Base-by-base conservation (phyloP, 2,329 filamentous ascomycete species). In the Ophiobolus disseminans region DNA sequence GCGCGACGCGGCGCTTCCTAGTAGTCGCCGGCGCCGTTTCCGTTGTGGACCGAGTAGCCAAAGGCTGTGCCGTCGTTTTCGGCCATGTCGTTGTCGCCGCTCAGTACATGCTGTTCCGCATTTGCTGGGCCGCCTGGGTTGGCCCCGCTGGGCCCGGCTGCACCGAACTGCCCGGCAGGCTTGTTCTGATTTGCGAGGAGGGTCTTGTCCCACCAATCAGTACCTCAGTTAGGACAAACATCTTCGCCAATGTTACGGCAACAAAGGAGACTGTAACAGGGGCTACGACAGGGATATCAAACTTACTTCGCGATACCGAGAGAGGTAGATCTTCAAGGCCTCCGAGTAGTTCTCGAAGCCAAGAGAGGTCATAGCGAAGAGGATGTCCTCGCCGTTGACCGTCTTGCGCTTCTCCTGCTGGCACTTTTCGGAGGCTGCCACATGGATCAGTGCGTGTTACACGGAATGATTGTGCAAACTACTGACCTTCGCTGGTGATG, bases 381-480 rank as follows among this genome's bases (percentile, higher is more conserved):
- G 80, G 51, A 99, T 99, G 68, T 99, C 94, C 76, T 99, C 94
- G 63, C 94, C 94, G 69, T 99, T 99, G 61, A 99, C 94, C 0
- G 94, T 99, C 81, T 99, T 99, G 67, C 94, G 86, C 82, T 99
- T 99, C 76, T 99, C 94, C 75, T 97, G 94, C 73, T 99, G 94
- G 71, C 94, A 99, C 76, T 99, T 99, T 76, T 99, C 94, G 56
- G 94, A 97, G 21, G 94, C 94, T 97, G 71, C 11, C 8, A 21
- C 30, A 9, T 7, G 16, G 14, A 28, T 32, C 30, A 32, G 30
- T 14, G 16, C 30, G n/a, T 14, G 30, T 32, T 14, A 14, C 30
- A 32, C 10, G 3, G n/a, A 7, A 3, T 14, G 30, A 14, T 32
- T 3, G 10, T 3, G 7, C 9, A 3, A n/a, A n/a, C n/a, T n/a